A percentile compares a stretch with the other conserved stretches of the same genome.
Conservation (phyloP, 148 eudicot genomes). For the Diospyros kaki region DNA sequence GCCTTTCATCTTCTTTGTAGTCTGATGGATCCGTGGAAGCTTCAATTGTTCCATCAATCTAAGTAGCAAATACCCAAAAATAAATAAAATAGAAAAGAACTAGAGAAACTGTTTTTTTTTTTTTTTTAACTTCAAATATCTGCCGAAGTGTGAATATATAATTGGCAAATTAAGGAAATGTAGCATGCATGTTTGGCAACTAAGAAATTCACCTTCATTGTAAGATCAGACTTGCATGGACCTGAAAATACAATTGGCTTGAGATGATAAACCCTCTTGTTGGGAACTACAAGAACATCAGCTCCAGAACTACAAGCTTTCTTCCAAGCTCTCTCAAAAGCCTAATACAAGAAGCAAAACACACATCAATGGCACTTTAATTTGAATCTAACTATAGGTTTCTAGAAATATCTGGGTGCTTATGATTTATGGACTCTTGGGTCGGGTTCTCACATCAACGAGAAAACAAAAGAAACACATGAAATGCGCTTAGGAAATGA, state of each 20-base stretch:
- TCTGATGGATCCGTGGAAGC: constrained; percentile 50
- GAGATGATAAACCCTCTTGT: constrained; percentile 44
- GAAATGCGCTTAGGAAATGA: too few relatives aligned
- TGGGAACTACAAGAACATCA: constrained; percentile 54
- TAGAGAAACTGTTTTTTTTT: background rate
- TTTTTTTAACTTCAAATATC: background rate
- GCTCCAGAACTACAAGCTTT: constrained; percentile 46
- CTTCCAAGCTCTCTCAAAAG: constrained; percentile 70
- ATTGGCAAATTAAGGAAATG: background rate
- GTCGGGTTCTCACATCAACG: too few relatives aligned
- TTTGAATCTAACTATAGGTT: background rate
- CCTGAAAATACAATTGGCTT: constrained; percentile 67
- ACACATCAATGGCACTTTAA: background rate
- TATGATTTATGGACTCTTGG: too few relatives aligned
- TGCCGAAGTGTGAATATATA: background rate
- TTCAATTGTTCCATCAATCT: constrained; percentile 66
- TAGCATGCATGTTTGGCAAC: constrained; percentile 1
- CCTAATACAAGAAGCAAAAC: constrained; percentile 25
- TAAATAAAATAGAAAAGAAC: background rate
- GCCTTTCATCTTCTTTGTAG: constrained; percentile 33
- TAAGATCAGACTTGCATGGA: constrained; percentile 52
- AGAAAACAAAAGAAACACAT: too few relatives aligned
- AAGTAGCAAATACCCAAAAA: background rate
- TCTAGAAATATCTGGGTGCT: background rate
- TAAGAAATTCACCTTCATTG: constrained; percentile 37